Evolutionary conservation across 176 grass and related monocot genomes (phyloP), one percentile per base, ranked within the genome.

Genomic region (Oryza officinalis): DNA sequence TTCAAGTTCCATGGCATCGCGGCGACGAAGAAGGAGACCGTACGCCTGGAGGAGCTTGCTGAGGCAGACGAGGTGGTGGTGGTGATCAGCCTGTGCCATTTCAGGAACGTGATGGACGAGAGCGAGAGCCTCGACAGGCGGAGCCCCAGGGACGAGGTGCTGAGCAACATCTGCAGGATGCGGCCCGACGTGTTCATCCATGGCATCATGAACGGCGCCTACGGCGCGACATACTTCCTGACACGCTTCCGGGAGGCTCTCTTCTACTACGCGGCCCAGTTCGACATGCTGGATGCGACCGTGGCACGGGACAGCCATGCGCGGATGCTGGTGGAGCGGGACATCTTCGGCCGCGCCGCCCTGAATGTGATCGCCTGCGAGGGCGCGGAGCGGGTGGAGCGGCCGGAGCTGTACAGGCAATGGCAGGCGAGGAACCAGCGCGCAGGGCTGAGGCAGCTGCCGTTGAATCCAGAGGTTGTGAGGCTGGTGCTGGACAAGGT

Each of bases 181-280:
- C 33, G 31, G 3, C 90, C 90, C 9, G 4, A 81, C 35, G 73
- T 85, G 44, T 88, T 82, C 46, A 63, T 86, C 2, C 82, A 82
- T 6, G 49, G 66, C 3, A 4, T 86, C 2, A 7, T 79, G 5
- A 92, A 88, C 49, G 90, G 78, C 33, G 67, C 86, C 0, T 72
- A 88, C 5, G 67, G 46, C 18, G 33, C 76, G 2, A 77, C 89
- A 0, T 87, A 87, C 80, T 92, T 92, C 5, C 8, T 80, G 25
- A 92, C 90, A 18, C 52, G 90, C 11, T 92, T 92, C 63, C 33
- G 76, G 69, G 90, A 92, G 76, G 83, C 90, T 0, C 40, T 89
- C 0, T 86, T 83, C 74, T 72, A 37, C 9, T 92, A 71, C 79
- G 74, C 82, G 0, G 72, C 86, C 0, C 27, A 66, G 0, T 89